Evolutionary conservation across 2,329 filamentous ascomycete genomes (phyloP), one percentile per base, ranked within the genome.

Genomic region (Pseudonectria foliicola): DNA sequence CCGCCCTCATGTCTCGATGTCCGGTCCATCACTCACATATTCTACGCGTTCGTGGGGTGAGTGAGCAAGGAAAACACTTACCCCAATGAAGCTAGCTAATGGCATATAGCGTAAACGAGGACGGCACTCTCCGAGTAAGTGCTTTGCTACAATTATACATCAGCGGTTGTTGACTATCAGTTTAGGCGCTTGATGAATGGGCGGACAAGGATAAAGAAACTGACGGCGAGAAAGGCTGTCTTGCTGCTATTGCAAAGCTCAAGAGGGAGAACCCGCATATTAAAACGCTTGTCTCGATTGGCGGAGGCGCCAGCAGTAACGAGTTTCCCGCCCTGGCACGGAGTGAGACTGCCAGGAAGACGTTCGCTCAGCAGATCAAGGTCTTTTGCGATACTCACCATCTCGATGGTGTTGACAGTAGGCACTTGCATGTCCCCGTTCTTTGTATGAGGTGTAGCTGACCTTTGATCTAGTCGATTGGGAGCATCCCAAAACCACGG

Each of bases 331-430:
- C 53, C 10, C 66, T 82, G 14, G 75, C 79, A 12, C 62, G 63
- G 12, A 68, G 64, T 45, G 57, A 62, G 10, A 46, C 54, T 4
- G 56, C 67, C 3, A 62, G 76, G 26, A 62, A 68, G 28, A 69
- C 59, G 2, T 80, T 83, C 53, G 75, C 73, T 4, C 57, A 57
- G n/a, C 67, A 68, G 4, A 68, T 73, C 14, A 62, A 66, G 33
- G 59, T 60, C 10, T 65, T 82, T 39, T 72, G 79, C 15, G 69
- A 79, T 39, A 56, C 65, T 32, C 74, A 75, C 50, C 61, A 63
- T 2, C 62, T 84, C 10, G 77, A 83, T 48, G 80, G 80, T 2
- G 70, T 82, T 21, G 80, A 84, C 43, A 71, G 77, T 80, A 58
- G 37, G 53, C 16, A n/a, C 13, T 13, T 7, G 15, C 15, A 14